Base-by-base conservation (phyloP, 768 basidiomycete genomes). In the Albatrellus ellisii region DNA sequence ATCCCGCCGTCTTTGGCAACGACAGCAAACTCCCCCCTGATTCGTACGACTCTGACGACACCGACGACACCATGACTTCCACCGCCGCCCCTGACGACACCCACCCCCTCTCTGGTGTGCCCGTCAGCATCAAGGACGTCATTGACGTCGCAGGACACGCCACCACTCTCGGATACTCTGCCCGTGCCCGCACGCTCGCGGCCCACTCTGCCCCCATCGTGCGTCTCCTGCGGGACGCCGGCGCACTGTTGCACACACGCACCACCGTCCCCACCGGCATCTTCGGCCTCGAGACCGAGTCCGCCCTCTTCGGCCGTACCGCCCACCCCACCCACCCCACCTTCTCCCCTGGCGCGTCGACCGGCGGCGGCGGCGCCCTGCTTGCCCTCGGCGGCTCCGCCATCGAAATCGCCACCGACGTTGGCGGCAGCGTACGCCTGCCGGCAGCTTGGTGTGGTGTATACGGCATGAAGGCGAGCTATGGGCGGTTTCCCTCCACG, bases 341-440 rank as follows among this genome's bases (percentile, higher is more conserved):
- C 35, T 4, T 31, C 29, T 17, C 29, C 29, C 29, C 29, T 12
- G 29, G 29, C 29, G 72, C 67, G 20, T 73, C 71, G 0, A 69
- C 68, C 0, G 72, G 72, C 21, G 72, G 72, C 5, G 73, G 72
- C 17, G 64, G 57, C 1, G 69, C 73, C 6, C 58, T 74, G 15
- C 52, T 73, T 3, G 71, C 72, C 0, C 53, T 57, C 26, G 61
- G 62, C 9, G 72, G 72, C 7, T 57, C 59, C 18, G 54, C 63
- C 15, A 53, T 74, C 43, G 72, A 70, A 36, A 57, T 73, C 24
- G 60, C 65, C 6, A 65, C 69, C 4, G 72, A 73, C 46, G 52
- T 73, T 14, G 72, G 70, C 1, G 73, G 73, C 4, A 69, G 67
- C 15, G 57, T 66, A 11, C 61, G 73, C 36, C 62, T 68, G 40